These are phyloP conservation scores for Fallopia convolvulus DNA, from an alignment of 148 eudicot species.

Conservation along the genomic window DNA sequence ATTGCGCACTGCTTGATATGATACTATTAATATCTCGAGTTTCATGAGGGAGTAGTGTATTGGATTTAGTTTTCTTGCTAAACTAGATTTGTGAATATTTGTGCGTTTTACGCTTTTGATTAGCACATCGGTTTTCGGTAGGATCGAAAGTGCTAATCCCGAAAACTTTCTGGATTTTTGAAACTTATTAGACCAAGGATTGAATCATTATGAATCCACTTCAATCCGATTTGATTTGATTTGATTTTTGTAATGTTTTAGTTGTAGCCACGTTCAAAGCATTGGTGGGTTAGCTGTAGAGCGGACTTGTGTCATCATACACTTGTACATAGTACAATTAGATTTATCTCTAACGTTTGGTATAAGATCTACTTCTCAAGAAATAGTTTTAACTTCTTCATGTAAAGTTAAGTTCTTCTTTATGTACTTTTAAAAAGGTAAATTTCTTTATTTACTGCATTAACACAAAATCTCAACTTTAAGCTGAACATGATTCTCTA, in stretches of 20 bases:
- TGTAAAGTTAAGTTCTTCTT: no score
- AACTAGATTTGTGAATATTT: conserved; percentile 4
- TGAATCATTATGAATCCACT: not conserved
- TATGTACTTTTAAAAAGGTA: no score
- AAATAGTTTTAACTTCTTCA: no score
- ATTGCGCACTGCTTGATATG: conserved; percentile 1
- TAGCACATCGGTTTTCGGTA: not conserved
- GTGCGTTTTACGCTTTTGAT: not conserved
- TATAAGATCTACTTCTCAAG: no score
- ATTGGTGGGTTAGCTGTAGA: no score
- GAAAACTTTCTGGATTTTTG: not conserved
- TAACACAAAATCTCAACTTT: no score
- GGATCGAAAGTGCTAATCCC: not conserved
- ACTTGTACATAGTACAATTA: no score
- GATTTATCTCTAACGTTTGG: no score
- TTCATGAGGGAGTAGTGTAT: conserved; percentile 1
- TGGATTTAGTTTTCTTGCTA: not conserved
- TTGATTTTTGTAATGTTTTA: not conserved
- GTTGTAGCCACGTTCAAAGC: not conserved
- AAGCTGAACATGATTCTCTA: no score
- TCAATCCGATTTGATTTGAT: not conserved
- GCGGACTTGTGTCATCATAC: no score
- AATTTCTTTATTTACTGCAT: no score
- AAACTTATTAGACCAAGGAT: no score
- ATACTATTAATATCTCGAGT: not conserved